Evolutionary conservation across 345 rosid species (phyloP).

Genomic region (Schrenkiella parvula): DNA sequence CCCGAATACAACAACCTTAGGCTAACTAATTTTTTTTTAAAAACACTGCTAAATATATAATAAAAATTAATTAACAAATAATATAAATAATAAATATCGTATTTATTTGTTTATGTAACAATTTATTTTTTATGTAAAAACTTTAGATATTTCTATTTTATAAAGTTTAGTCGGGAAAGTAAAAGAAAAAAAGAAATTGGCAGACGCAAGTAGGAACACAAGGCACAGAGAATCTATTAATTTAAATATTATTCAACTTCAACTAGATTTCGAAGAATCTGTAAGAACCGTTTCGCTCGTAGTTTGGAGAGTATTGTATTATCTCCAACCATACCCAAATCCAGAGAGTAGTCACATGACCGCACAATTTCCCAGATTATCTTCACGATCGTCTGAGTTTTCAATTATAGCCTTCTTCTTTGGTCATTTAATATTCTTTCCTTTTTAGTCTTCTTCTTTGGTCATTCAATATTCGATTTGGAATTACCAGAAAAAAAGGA

Average conservation of each 20-base stretch:
- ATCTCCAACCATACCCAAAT: constrained; percentile 19
- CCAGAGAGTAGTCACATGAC: constrained; percentile 22
- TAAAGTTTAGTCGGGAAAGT: no score
- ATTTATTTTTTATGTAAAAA: no score
- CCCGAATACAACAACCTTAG: no score
- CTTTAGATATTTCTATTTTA: no score
- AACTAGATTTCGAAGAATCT: constrained; percentile 1
- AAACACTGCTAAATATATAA: no score
- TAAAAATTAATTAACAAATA: no score
- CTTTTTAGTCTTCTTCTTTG: neutral
- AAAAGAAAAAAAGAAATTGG: no score
- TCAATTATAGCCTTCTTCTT: neutral
- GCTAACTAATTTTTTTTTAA: no score
- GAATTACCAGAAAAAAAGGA: neutral
- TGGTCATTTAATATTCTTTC: neutral
- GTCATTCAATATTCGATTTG: neutral
- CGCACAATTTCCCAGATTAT: constrained; percentile 20
- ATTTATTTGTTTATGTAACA: no score
- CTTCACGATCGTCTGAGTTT: neutral
- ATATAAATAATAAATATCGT: no score
- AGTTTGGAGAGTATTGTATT: neutral
- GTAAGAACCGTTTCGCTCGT: neutral
- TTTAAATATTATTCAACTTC: neutral
- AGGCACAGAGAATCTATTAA: neutral
- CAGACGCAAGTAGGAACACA: neutral